These are phyloP conservation scores for Trichoderma guizhouense DNA, from an alignment of 2,329 filamentous ascomycete genomes.

Conservation along the genomic window DNA sequence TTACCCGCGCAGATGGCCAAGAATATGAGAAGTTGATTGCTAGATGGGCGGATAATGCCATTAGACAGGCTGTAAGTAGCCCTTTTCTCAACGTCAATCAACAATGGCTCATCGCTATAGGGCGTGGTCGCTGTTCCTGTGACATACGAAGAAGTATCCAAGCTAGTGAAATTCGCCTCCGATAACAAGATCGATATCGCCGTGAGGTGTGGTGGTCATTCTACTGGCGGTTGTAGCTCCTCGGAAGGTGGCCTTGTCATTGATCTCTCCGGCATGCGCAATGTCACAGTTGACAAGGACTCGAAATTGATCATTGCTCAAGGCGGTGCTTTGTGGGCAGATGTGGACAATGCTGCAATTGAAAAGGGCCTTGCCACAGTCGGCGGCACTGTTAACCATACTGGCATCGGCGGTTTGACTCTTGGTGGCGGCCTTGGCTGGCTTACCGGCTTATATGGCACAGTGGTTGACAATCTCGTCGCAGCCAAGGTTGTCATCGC, in stretches of 20 bases:
- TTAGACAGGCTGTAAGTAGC: neutral
- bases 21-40: neutral
- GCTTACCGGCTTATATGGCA: slow-evolving; percentile 51
- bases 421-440: slow-evolving; percentile 59
- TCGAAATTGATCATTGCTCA: slow-evolving; percentile 44
- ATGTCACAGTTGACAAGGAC: slow-evolving; percentile 44
- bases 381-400: slow-evolving; percentile 60
- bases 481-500: slow-evolving; percentile 39
- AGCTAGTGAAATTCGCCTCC: slow-evolving; percentile 25
- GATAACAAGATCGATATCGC: slow-evolving; percentile 44
- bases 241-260: slow-evolving; percentile 52
- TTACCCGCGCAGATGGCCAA: neutral
- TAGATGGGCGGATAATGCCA: slow-evolving; percentile 2
- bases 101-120: slow-evolving; percentile 21
- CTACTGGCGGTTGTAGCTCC: slow-evolving; percentile 48
- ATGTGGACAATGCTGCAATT: slow-evolving; percentile 50
- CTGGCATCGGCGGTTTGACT: slow-evolving; percentile 56
- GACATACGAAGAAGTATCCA: slow-evolving; percentile 33
- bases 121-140: slow-evolving; percentile 42
- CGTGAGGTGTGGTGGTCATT: slow-evolving; percentile 54
- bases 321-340: slow-evolving; percentile 51
- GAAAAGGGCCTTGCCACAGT: slow-evolving; percentile 53
- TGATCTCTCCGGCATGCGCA: slow-evolving; percentile 49
- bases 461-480: slow-evolving; percentile 44
- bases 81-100: neutral